Conservation (phyloP, 768 basidiomycete species). For the Amylocystis lapponica region DNA sequence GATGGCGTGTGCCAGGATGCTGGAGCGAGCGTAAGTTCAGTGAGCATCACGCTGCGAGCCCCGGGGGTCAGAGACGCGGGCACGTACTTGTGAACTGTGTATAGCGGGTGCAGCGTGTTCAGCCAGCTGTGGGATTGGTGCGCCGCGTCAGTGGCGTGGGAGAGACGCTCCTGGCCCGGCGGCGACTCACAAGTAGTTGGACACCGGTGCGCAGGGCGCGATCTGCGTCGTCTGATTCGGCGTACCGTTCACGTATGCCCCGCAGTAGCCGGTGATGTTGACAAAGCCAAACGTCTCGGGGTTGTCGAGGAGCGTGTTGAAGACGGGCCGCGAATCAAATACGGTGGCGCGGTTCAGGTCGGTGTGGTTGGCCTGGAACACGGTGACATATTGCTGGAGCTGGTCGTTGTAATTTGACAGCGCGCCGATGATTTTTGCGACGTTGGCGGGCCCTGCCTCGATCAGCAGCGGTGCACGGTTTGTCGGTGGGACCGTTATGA, state of each 20-base stretch:
- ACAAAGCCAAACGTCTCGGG: conserved; percentile 49
- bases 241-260: conserved; percentile 54
- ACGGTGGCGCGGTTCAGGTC: conserved; percentile 41
- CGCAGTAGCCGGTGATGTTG: conserved; percentile 54
- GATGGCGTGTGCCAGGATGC: conserved; percentile 47
- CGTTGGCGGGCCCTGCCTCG: conserved; percentile 27
- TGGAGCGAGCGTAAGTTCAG: conserved; percentile 21
- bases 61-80: not conserved
- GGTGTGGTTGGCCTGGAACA: conserved; percentile 36
- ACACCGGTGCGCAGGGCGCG: conserved; percentile 54
- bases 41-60: conserved; percentile 1
- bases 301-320: conserved; percentile 52
- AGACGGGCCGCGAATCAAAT: conserved; percentile 53
- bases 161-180: not conserved
- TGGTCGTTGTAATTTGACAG: conserved; percentile 48
- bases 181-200: conserved; percentile 54
- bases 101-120: conserved; percentile 55
- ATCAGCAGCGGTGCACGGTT: conserved; percentile 36
- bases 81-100: conserved; percentile 52
- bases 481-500: conserved; percentile 34
- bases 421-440: conserved; percentile 24
- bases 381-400: conserved; percentile 30
- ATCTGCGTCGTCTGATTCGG: conserved; percentile 47
- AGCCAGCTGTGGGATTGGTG: conserved; percentile 41
- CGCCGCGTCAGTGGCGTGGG: not conserved